Percentiles rank a stretch among this genome's conserved stretches.
phyloP scores from a whole-genome alignment of 2,329 filamentous ascomycete species.

The Tolypocladium capitatum region DNA sequence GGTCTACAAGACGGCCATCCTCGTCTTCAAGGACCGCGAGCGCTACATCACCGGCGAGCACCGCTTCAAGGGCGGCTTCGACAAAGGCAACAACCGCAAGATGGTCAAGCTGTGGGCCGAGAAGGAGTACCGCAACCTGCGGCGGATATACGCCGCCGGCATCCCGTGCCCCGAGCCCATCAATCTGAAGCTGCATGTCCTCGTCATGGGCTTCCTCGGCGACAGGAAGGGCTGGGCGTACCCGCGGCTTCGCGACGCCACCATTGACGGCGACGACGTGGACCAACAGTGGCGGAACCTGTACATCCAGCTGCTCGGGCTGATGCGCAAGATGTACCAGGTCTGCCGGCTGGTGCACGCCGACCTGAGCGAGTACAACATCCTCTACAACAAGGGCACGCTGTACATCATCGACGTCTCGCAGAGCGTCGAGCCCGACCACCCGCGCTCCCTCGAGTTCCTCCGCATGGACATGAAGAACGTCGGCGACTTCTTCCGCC shows the following conservation, averaged over 20 bases:
- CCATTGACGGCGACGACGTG: constrained; percentile 52
- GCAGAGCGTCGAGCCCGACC: constrained; percentile 93
- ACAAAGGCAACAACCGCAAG: constrained; percentile 86
- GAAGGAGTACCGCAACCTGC: constrained; percentile 92
- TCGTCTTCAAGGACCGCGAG: constrained; percentile 96
- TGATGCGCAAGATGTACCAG: constrained; percentile 91
- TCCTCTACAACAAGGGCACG: constrained; percentile 71
- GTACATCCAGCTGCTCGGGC: constrained; percentile 70
- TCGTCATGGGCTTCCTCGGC: constrained; percentile 90
- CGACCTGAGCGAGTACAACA: constrained; percentile 96
- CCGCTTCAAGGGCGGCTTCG: constrained; percentile 79
- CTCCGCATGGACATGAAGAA: constrained; percentile 98
- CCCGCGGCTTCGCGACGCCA: constrained; percentile 78
- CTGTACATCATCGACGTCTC: constrained; percentile 96
- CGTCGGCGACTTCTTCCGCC: constrained; percentile 79
- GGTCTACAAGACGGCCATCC: constrained; percentile 95
- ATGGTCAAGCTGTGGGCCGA: constrained; percentile 99
- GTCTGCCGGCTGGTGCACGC: constrained; percentile 85
- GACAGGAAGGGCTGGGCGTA: constrained; percentile 78
- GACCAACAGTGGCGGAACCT: constrained; percentile 62
- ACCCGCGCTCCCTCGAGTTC: constrained; percentile 85
- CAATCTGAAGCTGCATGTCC: constrained; percentile 79
- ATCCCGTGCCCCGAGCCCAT: constrained; percentile 88
- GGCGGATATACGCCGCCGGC: constrained; percentile 67
- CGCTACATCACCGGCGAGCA: constrained; percentile 93